phyloP scores from a whole-genome alignment of 148 eudicot genomes.

The Chenopodium suecicum region DNA sequence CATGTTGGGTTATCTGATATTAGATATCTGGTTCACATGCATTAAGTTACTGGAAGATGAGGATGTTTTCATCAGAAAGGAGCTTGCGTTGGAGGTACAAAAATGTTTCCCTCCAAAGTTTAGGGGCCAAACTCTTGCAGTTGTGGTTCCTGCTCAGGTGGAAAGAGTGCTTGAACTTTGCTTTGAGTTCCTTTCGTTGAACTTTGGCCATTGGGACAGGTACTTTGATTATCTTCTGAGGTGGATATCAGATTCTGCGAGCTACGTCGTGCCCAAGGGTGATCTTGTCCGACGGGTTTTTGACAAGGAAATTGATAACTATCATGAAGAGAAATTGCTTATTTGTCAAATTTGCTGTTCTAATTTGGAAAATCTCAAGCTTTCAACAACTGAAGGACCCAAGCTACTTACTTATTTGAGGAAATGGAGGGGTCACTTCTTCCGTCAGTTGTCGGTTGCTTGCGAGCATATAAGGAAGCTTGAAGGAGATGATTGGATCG shows the following conservation, averaged over 20 bases:
- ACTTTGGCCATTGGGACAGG: conserved; percentile 68
- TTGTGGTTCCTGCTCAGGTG: conserved; percentile 72
- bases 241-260: conserved; percentile 61
- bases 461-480: conserved; percentile 36
- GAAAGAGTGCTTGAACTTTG: conserved; percentile 78
- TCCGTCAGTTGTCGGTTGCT: conserved; percentile 47
- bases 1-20: conserved; percentile 47
- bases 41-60: conserved; percentile 92
- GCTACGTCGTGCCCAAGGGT: conserved; percentile 49
- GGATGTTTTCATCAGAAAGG: conserved; percentile 63
- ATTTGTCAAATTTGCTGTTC: conserved; percentile 84
- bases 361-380: conserved; percentile 56
- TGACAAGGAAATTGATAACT: conserved; percentile 93
- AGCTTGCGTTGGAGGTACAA: conserved; percentile 65
- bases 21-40: conserved; percentile 76
- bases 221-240: conserved; percentile 63
- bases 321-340: conserved; percentile 88
- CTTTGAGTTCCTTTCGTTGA: conserved; percentile 63
- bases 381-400: conserved; percentile 29
- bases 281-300: conserved; percentile 85
- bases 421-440: conserved; percentile 64
- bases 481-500: conserved; percentile 64
- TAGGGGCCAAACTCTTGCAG: conserved; percentile 28
- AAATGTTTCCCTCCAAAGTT: conserved; percentile 48
- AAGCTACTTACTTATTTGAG: conserved; percentile 33